Evolutionary conservation across 108 stramenopile species (phyloP).

Genomic region (Cylindrotheca fusiformis): DNA sequence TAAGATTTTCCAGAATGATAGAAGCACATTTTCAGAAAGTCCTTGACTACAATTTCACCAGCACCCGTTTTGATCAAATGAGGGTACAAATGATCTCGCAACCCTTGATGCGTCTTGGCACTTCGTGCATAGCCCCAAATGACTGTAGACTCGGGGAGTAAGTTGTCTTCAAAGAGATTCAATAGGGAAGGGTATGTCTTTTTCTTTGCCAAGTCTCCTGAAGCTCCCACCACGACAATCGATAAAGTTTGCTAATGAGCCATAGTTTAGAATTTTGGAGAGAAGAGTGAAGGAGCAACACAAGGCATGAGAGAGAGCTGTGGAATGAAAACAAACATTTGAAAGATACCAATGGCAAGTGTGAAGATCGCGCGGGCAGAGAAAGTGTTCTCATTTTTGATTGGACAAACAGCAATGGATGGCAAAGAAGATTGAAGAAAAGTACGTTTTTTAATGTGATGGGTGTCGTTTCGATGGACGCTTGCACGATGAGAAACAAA

Average conservation of each 20-base stretch:
- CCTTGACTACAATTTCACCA: slow-evolving; percentile 43
- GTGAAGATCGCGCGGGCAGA: no score
- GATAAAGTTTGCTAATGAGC: slow-evolving; percentile 43
- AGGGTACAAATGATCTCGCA: slow-evolving; percentile 75
- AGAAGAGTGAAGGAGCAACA: neutral
- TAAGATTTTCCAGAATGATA: slow-evolving; percentile 86
- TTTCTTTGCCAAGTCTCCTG: slow-evolving; percentile 96
- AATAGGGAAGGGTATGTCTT: slow-evolving; percentile 95
- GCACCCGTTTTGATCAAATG: slow-evolving; percentile 47
- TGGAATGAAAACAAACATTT: no score
- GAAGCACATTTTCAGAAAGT: slow-evolving; percentile 75
- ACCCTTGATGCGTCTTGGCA: slow-evolving; percentile 59
- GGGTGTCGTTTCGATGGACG: no score
- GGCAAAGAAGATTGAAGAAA: no score
- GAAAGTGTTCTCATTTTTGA: no score
- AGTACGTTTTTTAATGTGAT: no score
- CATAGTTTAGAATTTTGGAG: neutral
- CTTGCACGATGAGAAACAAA: no score
- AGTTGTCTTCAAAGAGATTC: slow-evolving; percentile 70
- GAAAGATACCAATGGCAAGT: no score
- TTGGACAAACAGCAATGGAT: no score
- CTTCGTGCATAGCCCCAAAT: slow-evolving; percentile 95
- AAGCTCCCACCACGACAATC: slow-evolving; percentile 86
- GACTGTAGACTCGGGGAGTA: slow-evolving; percentile 59
- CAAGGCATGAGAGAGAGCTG: no score